Base-by-base conservation (phyloP, 2,329 filamentous ascomycete genomes). In the Colletotrichum godetiae region DNA sequence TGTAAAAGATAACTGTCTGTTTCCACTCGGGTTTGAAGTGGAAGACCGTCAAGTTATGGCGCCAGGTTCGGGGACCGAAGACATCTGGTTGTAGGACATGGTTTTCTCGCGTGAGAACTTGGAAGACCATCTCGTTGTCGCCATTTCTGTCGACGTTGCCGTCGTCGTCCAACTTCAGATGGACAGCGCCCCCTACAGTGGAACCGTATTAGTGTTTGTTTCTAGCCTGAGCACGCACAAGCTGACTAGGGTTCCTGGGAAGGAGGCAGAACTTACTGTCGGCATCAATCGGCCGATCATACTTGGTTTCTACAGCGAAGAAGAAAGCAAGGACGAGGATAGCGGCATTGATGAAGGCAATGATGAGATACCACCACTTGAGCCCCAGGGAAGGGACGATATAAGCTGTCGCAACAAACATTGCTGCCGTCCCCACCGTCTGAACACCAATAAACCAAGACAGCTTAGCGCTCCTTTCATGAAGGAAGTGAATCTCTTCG, bases 401-500 rank as follows among this genome's bases (percentile, higher is more conserved):
- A 11, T 77, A 78, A n/a, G 73, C 67, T 1, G 75, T 75, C 0
- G 72, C 74, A 22, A 78, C 61, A 53, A 77, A 77, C 52, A 78
- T 58, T 7, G 33, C 71, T 1, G 68, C 77, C 0, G 73, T 75
- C 4, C 62, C 74, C 2, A 53, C 66, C 0, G 71, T 75, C 58
- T 78, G 77, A 10, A 77, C 66, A 3, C 57, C 73, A 5, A 76
- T 67, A 31, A 75, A 77, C 71, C 75, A 77, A 13, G 67, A 15
- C 22, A 77, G 56, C 27, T 75, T 74, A 0, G 68, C 60, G 12
- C 58, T 71, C 4, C 75, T 55, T 65, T 79, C 73, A 33, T 77
- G 77, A 0, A 78, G 69, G 55, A 78, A 79, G 46, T 76, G 61
- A 12, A 79, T 76, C 67, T 78, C 77, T 53, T 77, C 75, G 1